These are phyloP conservation scores for Colletotrichum sp. DNA, from an alignment of 2,329 filamentous ascomycete genomes.

Conservation along the genomic window DNA sequence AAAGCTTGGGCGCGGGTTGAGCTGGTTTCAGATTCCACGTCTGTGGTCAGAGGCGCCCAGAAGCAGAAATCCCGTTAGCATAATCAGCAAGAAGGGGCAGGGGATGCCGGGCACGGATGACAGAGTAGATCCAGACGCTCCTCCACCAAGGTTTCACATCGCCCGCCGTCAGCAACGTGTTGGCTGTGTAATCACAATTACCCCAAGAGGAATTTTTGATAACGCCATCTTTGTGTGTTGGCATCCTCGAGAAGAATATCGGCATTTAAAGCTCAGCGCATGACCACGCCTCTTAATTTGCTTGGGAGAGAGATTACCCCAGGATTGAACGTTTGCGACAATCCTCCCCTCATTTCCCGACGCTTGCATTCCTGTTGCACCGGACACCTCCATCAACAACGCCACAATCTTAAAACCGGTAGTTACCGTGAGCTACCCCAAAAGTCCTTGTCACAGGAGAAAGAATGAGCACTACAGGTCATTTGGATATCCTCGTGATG, in stretches of 20 bases:
- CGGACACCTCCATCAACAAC: neutral
- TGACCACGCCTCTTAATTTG: neutral
- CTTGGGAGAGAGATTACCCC: neutral
- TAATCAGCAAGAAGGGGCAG: neutral
- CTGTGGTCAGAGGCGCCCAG: neutral
- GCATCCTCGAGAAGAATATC: neutral
- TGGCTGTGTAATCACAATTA: neutral
- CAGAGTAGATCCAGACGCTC: neutral
- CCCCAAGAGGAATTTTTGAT: neutral
- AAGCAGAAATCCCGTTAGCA: neutral
- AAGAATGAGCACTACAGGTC: neutral
- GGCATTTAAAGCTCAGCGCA: neutral
- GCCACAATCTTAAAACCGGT: neutral
- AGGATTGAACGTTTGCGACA: neutral
- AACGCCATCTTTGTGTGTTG: neutral
- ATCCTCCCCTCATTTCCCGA: neutral
- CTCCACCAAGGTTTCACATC: neutral
- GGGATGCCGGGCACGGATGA: neutral
- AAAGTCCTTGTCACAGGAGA: accelerated
- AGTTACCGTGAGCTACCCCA: neutral
- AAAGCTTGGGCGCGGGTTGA: neutral
- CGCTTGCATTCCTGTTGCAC: neutral
- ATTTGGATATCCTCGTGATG: neutral
- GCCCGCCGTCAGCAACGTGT: neutral
- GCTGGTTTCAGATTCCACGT: neutral